These are phyloP conservation scores for Penicillium sp. DNA, from an alignment of 2,329 filamentous ascomycete genomes.

Conservation along the genomic window DNA sequence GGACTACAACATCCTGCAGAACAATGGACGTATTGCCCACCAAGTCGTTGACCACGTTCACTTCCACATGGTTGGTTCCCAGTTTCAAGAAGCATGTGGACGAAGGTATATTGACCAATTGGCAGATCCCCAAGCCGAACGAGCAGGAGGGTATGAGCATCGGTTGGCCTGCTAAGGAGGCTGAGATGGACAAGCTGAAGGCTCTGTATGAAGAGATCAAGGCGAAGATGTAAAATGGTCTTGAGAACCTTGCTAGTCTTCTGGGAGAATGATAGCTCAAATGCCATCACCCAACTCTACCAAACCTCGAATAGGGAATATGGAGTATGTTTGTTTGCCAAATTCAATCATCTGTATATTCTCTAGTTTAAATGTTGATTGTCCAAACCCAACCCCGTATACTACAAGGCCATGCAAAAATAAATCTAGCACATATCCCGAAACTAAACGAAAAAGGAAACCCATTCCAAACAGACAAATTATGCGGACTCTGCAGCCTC, in stretches of 20 bases:
- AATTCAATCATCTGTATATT: constrained; percentile 2
- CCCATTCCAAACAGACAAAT: background rate
- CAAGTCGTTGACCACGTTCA: constrained; percentile 93
- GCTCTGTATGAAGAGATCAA: constrained; percentile 79
- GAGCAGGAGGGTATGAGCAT: constrained; percentile 74
- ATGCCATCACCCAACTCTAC: background rate
- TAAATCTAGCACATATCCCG: background rate
- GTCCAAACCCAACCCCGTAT: constrained; percentile 6
- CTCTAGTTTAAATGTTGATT: constrained; percentile 3
- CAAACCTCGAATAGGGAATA: background rate
- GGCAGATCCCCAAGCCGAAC: constrained; percentile 89
- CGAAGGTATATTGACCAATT: constrained; percentile 1
- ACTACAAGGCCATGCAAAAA: constrained; percentile 9
- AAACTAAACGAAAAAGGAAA: background rate
- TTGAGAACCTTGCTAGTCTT: background rate
- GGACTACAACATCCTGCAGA: constrained; percentile 94
- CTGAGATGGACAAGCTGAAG: constrained; percentile 81
- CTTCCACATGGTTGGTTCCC: constrained; percentile 75
- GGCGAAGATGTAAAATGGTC: constrained; percentile 69
- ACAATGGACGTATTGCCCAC: constrained; percentile 89
- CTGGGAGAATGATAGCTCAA: background rate
- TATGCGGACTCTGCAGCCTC: constrained; percentile 12
- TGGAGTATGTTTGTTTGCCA: background rate
- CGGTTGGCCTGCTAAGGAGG: constrained; percentile 71
- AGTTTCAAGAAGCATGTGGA: background rate